phyloP scores from a whole-genome alignment of 176 grass and related monocot species.

The Triticum urartu region DNA sequence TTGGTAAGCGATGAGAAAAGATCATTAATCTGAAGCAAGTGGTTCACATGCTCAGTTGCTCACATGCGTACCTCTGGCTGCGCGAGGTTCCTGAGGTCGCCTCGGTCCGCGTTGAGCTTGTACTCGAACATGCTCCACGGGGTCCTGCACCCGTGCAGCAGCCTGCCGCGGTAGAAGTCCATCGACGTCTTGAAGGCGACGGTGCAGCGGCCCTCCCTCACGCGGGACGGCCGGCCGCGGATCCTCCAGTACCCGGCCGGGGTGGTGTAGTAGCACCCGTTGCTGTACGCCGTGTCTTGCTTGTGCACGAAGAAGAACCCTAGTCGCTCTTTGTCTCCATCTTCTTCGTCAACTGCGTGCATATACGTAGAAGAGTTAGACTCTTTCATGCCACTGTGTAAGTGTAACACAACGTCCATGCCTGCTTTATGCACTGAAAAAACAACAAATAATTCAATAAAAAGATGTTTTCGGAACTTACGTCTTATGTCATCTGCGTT shows the following conservation, averaged over 20 bases:
- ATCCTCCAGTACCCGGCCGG: conserved; percentile 1
- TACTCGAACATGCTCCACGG: conserved; percentile 32
- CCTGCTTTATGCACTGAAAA: neutral
- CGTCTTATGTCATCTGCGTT: neutral
- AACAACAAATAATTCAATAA: neutral
- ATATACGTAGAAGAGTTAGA: too few species aligned
- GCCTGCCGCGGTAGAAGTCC: conserved; percentile 1
- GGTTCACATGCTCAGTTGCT: too few species aligned
- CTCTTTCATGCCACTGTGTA: too few species aligned
- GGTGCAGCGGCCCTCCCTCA: neutral
- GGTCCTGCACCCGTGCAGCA: conserved; percentile 14
- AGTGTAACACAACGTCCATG: too few species aligned
- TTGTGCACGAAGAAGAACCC: conserved; percentile 24
- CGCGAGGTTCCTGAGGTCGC: neutral
- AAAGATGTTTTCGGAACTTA: neutral
- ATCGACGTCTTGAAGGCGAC: conserved; percentile 19
- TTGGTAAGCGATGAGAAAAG: neutral
- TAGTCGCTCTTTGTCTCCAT: neutral
- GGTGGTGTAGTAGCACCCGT: conserved; percentile 21
- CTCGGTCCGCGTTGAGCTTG: neutral
- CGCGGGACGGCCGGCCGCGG: neutral
- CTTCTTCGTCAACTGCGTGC: neutral
- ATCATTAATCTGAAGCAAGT: neutral
- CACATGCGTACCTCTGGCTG: neutral
- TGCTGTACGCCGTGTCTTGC: neutral